Evolutionary conservation across 495 filamentous ascomycete genomes (phyloP).

Genomic region (Neurospora sp.): DNA sequence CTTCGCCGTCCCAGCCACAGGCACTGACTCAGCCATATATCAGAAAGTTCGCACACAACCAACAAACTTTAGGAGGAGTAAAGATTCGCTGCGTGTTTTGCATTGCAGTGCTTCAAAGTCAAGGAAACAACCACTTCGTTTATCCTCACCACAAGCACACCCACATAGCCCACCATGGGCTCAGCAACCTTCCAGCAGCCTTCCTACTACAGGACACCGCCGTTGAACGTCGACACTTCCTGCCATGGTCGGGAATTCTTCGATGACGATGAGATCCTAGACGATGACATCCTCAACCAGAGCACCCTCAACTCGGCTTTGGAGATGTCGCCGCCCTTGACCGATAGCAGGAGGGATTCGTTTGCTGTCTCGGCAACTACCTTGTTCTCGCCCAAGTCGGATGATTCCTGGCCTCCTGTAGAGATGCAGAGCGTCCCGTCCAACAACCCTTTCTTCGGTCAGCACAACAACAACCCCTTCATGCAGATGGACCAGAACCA

Average conservation of each 20-base stretch:
- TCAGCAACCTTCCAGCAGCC: conserved; percentile 39
- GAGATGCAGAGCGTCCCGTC: conserved; percentile 47
- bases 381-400: conserved; percentile 64
- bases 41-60: conserved; percentile 17
- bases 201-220: conserved; percentile 54
- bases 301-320: conserved; percentile 52
- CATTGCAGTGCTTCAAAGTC: background rate
- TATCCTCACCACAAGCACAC: conserved; percentile 9
- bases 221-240: conserved; percentile 51
- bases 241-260: conserved; percentile 46
- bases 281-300: conserved; percentile 74
- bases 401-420: conserved; percentile 53
- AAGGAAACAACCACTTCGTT: background rate
- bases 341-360: conserved; percentile 57
- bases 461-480: conserved; percentile 45
- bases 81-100: background rate
- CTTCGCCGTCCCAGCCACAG: conserved; percentile 11
- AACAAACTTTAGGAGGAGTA: background rate
- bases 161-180: conserved; percentile 35
- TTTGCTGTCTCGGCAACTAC: conserved; percentile 53
- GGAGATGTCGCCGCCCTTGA: conserved; percentile 58
- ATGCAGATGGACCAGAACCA: conserved; percentile 49
- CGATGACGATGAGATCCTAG: conserved; percentile 77
- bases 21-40: conserved; percentile 30
- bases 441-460: conserved; percentile 54